These are phyloP conservation scores for Cladosporium velox DNA, from an alignment of 2,329 filamentous ascomycete species.

Conservation along the genomic window DNA sequence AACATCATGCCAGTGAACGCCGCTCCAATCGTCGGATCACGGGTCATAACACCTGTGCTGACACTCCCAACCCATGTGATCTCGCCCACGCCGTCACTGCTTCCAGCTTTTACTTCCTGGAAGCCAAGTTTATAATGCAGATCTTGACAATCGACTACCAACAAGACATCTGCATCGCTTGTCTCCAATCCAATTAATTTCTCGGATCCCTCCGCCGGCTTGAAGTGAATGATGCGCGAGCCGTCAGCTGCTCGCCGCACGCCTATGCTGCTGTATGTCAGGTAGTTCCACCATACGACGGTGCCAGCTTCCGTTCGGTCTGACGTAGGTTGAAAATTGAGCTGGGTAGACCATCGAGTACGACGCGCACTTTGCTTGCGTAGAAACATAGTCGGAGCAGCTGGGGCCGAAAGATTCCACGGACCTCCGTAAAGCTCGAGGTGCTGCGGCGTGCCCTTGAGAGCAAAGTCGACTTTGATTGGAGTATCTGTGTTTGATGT, in stretches of 20 bases:
- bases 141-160: constrained; percentile 38
- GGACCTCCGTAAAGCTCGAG: constrained; percentile 56
- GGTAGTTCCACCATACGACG: constrained; percentile 57
- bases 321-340: constrained; percentile 51
- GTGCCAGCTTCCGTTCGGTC: constrained; percentile 54
- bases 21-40: constrained; percentile 42
- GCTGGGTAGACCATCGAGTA: constrained; percentile 46
- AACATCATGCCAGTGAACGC: constrained; percentile 51
- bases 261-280: constrained; percentile 48
- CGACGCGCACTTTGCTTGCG: constrained; percentile 54
- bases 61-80: constrained; percentile 35
- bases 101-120: constrained; percentile 23
- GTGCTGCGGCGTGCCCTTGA: constrained; percentile 47
- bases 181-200: constrained; percentile 25
- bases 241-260: constrained; percentile 33
- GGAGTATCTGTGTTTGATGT: constrained; percentile 47
- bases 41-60: constrained; percentile 39
- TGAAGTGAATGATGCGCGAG: constrained; percentile 34
- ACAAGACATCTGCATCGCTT: constrained; percentile 27
- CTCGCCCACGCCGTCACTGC: constrained; percentile 20
- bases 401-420: constrained; percentile 54
- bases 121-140: constrained; percentile 36
- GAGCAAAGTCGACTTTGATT: constrained; percentile 48
- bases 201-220: constrained; percentile 26
- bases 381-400: constrained; percentile 55